These are phyloP conservation scores for Amphibolis antarctica DNA, from an alignment of 106 monocot genomes.

Conservation along the genomic window DNA sequence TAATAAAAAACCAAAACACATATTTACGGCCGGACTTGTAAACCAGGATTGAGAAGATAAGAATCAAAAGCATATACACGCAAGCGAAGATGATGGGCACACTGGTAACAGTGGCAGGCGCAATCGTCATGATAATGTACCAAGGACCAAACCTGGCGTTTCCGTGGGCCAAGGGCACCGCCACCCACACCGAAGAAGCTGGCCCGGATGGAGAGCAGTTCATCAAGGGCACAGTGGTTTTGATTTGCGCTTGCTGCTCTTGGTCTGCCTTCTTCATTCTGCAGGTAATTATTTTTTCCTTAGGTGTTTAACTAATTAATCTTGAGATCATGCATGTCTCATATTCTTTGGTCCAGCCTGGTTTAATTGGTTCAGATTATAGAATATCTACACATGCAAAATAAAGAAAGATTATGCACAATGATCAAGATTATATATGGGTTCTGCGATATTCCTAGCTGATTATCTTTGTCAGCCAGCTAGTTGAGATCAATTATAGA, in stretches of 20 bases:
- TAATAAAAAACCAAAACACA: background rate
- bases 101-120: conserved; percentile 44
- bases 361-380: too few species aligned
- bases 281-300: background rate
- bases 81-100: conserved; percentile 66
- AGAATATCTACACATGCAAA: too few species aligned
- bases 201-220: background rate
- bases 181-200: conserved; percentile 9
- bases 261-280: conserved; percentile 3
- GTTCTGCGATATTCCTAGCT: too few species aligned
- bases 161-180: conserved; percentile 21
- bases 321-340: too few species aligned
- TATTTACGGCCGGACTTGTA: too few species aligned
- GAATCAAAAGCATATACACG: conserved; percentile 19
- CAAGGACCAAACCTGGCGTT: conserved; percentile 44
- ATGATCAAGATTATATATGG: too few species aligned
- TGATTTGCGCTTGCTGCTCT: conserved; percentile 1
- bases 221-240: conserved; percentile 2
- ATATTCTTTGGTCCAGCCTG: too few species aligned
- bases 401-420: too few species aligned
- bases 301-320: too few species aligned
- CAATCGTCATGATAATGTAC: conserved; percentile 62
- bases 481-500: too few species aligned
- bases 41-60: conserved; percentile 51
- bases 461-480: too few species aligned